Evolutionary conservation across 305 asterid species (phyloP).

Genomic region (Solanum chacoense): DNA sequence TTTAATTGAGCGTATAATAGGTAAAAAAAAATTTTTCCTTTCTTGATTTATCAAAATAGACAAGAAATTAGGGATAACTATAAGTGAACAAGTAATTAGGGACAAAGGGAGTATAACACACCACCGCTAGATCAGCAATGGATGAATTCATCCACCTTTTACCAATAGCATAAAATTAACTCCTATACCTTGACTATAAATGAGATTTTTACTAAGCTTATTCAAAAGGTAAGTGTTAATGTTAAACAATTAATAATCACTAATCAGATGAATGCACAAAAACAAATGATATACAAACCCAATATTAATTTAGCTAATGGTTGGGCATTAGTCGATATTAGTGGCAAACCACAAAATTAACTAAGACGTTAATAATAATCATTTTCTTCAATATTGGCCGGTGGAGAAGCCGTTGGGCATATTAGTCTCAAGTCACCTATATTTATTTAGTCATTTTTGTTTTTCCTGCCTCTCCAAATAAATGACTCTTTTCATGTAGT

Average conservation of each 20-base stretch:
- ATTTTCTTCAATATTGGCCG: not conserved
- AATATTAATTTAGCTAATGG: not conserved
- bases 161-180: not conserved
- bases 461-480: not conserved
- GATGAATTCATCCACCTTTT: not conserved
- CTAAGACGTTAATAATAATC: not conserved
- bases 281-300: not conserved
- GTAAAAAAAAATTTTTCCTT: too few species aligned
- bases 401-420: not conserved
- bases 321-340: not conserved
- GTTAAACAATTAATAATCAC: not conserved
- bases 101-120: not conserved
- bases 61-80: too few species aligned
- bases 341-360: slow-evolving; percentile 1
- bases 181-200: not conserved
- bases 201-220: not conserved
- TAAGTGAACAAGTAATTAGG: too few species aligned
- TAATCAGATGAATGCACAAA: slow-evolving; percentile 1
- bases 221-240: not conserved
- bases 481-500: not conserved
- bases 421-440: not conserved
- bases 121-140: not conserved
- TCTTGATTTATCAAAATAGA: too few species aligned
- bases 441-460: not conserved
- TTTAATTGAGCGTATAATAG: too few species aligned